These are phyloP conservation scores for Plasmodium coatneyi DNA, from an alignment of 169 alveolate genomes.

Conservation along the genomic window DNA sequence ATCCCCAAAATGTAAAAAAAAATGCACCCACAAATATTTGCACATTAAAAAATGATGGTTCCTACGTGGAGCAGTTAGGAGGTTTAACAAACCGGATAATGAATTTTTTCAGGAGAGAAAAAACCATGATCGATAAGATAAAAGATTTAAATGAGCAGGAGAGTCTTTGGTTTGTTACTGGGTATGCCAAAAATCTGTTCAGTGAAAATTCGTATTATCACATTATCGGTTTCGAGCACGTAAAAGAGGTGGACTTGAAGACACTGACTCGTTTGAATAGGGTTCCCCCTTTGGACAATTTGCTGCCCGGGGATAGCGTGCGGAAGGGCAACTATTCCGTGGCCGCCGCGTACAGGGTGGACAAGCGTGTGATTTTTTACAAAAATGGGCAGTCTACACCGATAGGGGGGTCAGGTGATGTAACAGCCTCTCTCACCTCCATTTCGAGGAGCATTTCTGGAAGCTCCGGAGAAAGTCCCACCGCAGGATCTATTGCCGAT, in stretches of 20 bases:
- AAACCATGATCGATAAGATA: conserved; percentile 38
- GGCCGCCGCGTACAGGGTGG: conserved; percentile 7
- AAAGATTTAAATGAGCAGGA: conserved; percentile 42
- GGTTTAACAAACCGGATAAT: conserved; percentile 7
- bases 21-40: not conserved
- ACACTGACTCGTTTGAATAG: not conserved
- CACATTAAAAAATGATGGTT: not conserved
- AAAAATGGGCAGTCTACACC: not conserved
- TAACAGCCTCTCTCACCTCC: not conserved
- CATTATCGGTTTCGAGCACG: conserved; percentile 50
- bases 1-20: not conserved
- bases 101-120: conserved; percentile 8
- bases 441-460: not conserved
- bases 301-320: not conserved
- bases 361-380: conserved; percentile 29
- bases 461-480: not conserved
- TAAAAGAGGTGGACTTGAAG: conserved; percentile 29
- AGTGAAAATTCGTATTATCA: conserved; percentile 11
- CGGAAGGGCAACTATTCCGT: conserved; percentile 2
- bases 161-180: conserved; percentile 58
- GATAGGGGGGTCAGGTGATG: not conserved
- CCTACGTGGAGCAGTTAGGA: not conserved
- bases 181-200: conserved; percentile 70
- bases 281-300: conserved; percentile 7
- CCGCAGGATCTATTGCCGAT: not conserved